Percentiles rank a stretch among this genome's conserved stretches.
Evolutionary conservation across 805 yeast genomes (phyloP).

Genomic region (Candida ponderosae): DNA sequence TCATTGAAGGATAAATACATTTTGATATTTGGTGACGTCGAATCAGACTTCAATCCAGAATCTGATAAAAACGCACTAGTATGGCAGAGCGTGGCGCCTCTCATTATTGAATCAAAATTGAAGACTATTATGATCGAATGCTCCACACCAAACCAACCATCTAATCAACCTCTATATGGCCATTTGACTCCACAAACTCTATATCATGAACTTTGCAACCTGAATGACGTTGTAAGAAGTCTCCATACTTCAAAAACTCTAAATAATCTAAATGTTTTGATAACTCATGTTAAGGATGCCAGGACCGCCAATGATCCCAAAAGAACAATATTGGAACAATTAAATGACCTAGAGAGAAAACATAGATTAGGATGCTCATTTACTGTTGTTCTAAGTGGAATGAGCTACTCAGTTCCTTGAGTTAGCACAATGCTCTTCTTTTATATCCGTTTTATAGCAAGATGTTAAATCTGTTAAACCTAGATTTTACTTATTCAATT

Average conservation of each 20-base stretch:
- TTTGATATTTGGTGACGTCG: slow-evolving; percentile 79
- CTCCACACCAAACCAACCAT: slow-evolving; percentile 43
- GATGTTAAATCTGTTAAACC: not conserved
- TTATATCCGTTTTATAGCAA: no score
- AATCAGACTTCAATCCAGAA: slow-evolving; percentile 48
- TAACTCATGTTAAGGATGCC: slow-evolving; percentile 41
- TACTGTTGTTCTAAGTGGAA: slow-evolving; percentile 50
- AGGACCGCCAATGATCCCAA: slow-evolving; percentile 45
- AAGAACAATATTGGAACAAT: slow-evolving; percentile 36
- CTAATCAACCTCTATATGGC: slow-evolving; percentile 55
- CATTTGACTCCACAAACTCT: slow-evolving; percentile 68
- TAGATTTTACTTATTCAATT: no score
- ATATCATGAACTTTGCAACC: slow-evolving; percentile 41
- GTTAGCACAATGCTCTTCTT: no score
- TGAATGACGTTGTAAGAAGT: slow-evolving; percentile 14
- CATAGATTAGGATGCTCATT: slow-evolving; percentile 36
- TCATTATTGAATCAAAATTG: slow-evolving; percentile 32
- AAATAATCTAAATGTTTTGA: slow-evolving; percentile 15
- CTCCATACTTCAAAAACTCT: slow-evolving; percentile 3
- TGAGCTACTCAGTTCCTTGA: slow-evolving; percentile 25
- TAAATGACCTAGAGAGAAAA: slow-evolving; percentile 30
- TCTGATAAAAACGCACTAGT: slow-evolving; percentile 30
- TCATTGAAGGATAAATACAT: slow-evolving; percentile 27
- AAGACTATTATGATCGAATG: slow-evolving; percentile 70
- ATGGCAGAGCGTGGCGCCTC: slow-evolving; percentile 51